Conservation (phyloP, 2,329 filamentous ascomycete genomes). For the Alternaria rosae region DNA sequence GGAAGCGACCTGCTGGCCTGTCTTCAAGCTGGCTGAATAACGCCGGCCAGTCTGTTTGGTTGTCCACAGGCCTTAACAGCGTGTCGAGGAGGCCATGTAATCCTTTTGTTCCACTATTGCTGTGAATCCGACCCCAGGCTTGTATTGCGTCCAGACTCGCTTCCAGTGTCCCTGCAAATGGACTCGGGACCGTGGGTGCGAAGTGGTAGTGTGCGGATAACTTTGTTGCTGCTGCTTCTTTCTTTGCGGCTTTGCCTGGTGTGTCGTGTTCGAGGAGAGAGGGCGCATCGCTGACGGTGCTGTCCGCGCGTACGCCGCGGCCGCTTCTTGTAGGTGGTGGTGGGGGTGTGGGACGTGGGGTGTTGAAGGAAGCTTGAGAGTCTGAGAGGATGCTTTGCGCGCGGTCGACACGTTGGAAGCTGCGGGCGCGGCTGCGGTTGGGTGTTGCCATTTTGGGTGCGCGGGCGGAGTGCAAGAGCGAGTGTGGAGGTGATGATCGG, state of each 20-base stretch:
- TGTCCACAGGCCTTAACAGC: conserved; percentile 12
- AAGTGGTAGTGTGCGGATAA: conserved; percentile 20
- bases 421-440: not conserved
- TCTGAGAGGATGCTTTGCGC: conserved; percentile 14
- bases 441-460: not conserved
- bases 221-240: not conserved
- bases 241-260: not conserved
- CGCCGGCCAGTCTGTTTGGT: conserved; percentile 21
- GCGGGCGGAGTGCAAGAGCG: not conserved
- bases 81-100: conserved; percentile 5
- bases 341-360: not conserved
- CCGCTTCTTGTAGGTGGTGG: conserved; percentile 1
- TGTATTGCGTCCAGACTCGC: conserved; percentile 33
- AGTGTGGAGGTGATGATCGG: not conserved
- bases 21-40: not conserved
- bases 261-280: not conserved
- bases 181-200: conserved; percentile 29
- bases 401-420: conserved; percentile 3
- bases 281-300: not conserved
- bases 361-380: conserved; percentile 2
- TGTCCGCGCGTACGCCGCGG: not conserved
- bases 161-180: conserved; percentile 33
- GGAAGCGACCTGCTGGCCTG: accelerated
- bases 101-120: not conserved
- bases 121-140: conserved; percentile 5